A percentile compares a stretch with the other conserved stretches of the same genome.
Evolutionary conservation across 208 protist species (phyloP).

Genomic region (Zelonia costaricensis): DNA sequence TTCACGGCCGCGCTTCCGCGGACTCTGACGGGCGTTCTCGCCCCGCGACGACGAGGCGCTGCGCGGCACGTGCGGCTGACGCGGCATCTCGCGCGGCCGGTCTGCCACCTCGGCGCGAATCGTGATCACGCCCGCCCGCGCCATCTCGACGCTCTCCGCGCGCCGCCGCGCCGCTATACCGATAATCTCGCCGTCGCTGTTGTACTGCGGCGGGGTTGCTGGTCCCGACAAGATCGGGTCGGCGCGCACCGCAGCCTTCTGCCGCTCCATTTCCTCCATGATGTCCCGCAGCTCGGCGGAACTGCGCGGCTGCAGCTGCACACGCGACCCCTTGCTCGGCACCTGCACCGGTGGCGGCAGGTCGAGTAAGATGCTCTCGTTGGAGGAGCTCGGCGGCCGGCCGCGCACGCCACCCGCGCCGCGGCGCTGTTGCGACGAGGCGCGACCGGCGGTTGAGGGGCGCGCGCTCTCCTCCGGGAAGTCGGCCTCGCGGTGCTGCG

Average conservation of each 20-base stretch:
- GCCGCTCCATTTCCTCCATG: conserved; percentile 26
- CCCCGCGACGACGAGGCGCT: conserved; percentile 42
- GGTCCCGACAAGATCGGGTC: conserved; percentile 23
- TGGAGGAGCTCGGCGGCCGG: conserved; percentile 23
- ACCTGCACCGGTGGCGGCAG: conserved; percentile 64
- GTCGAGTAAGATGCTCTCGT: conserved; percentile 57
- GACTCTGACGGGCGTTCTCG: neutral
- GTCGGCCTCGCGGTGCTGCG: conserved; percentile 59
- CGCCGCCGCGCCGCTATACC: conserved; percentile 76
- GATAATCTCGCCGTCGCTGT: conserved; percentile 63
- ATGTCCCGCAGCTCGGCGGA: conserved; percentile 55
- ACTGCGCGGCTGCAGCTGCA: conserved; percentile 41
- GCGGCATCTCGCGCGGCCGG: conserved; percentile 50
- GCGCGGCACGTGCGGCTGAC: conserved; percentile 58
- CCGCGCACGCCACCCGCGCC: conserved; percentile 12
- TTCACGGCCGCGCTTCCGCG: conserved; percentile 17
- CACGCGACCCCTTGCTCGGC: conserved; percentile 26
- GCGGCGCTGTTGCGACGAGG: conserved; percentile 5
- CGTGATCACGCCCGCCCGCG: conserved; percentile 46
- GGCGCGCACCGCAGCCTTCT: conserved; percentile 7
- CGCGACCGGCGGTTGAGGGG: conserved; percentile 5
- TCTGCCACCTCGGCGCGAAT: conserved; percentile 70
- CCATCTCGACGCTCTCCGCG: conserved; percentile 53
- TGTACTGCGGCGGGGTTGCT: conserved; percentile 32
- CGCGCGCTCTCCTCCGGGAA: conserved; percentile 48